These are phyloP conservation scores for Penicillium simplicissimum DNA, from an alignment of 495 filamentous ascomycete genomes.

Conservation along the genomic window DNA sequence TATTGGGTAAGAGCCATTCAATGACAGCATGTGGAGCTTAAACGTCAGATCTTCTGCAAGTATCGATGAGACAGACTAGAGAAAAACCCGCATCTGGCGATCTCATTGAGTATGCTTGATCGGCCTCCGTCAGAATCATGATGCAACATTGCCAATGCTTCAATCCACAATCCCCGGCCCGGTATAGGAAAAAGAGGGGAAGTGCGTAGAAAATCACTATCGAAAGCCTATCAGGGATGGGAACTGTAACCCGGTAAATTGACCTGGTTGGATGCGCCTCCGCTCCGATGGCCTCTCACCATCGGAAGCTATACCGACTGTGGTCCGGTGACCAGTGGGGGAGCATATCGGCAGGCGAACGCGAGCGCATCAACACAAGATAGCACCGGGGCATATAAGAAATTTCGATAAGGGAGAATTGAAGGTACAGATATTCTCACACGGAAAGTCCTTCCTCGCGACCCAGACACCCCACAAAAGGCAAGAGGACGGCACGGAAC, in stretches of 20 bases:
- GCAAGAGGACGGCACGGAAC: neutral
- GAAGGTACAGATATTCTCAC: no score
- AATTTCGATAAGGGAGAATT: neutral
- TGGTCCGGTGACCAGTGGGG: conserved; percentile 15
- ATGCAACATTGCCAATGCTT: conserved; percentile 7
- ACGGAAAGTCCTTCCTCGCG: neutral
- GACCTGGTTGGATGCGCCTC: conserved; percentile 6
- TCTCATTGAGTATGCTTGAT: neutral
- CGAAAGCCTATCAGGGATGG: neutral
- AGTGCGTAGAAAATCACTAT: neutral
- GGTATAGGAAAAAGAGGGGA: neutral
- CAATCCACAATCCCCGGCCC: conserved; percentile 1
- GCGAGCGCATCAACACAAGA: neutral
- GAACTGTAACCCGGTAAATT: neutral
- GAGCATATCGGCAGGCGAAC: conserved; percentile 1
- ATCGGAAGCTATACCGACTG: conserved; percentile 25
- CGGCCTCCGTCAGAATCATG: neutral
- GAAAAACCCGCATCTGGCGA: no score
- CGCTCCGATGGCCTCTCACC: conserved; percentile 18
- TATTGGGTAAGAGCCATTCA: no score
- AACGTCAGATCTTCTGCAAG: no score
- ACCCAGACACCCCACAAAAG: neutral
- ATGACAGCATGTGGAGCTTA: no score
- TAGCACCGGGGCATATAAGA: neutral
- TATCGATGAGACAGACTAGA: no score